Evolutionary conservation across 2,329 filamentous ascomycete genomes (phyloP), one percentile per base, ranked within the genome.

Genomic region (Intubia oerlemansii): DNA sequence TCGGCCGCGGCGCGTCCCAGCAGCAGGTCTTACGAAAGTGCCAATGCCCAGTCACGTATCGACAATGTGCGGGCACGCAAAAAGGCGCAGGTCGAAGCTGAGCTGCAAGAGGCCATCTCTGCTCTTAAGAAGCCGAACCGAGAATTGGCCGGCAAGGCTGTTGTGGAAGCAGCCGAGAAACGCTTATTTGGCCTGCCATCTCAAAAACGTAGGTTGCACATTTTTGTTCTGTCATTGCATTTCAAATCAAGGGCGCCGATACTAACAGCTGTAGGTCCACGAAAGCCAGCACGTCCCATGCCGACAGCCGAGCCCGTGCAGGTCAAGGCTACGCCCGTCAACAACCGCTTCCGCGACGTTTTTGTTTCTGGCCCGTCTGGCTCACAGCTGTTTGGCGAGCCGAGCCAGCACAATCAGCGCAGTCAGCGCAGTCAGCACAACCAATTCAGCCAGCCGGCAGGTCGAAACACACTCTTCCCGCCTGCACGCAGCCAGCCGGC

Each of bases 91-190:
- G 59, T 80, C 2, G 68, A 80, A 27, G 66, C 70, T 17, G 72
- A 82, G 41, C 49, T 85, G 19, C 66, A 68, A 38, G 66, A 79
- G 33, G 79, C 79, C 7, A 84, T 88, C 28, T 65, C 64, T 5
- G 63, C 70, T 8, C 47, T 85, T 24, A 72, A 76, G 44, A 80
- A 72, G 47, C 79, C 79, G 1, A 82, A 85, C 41, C 65, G 79
- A 25, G 62, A 66, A 14, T 56, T 76, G 23, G 74, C 72, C 10
- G 68, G 69, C 18, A 71, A 69, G 40, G 62, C 67, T 21, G 57
- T 77, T 32, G 66, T 63, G 4, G 74, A 79, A 37, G 71, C 66
- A 16, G 62, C 66, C 5, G 73, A 81, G 44, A 62, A 62, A 39
- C 63, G 70, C 30, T 52, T 56, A 5, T 54, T 53, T 11, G 53